These are phyloP conservation scores for Aspergillus pseudotamarii DNA, from an alignment of 2,329 filamentous ascomycete species.

Conservation along the genomic window DNA sequence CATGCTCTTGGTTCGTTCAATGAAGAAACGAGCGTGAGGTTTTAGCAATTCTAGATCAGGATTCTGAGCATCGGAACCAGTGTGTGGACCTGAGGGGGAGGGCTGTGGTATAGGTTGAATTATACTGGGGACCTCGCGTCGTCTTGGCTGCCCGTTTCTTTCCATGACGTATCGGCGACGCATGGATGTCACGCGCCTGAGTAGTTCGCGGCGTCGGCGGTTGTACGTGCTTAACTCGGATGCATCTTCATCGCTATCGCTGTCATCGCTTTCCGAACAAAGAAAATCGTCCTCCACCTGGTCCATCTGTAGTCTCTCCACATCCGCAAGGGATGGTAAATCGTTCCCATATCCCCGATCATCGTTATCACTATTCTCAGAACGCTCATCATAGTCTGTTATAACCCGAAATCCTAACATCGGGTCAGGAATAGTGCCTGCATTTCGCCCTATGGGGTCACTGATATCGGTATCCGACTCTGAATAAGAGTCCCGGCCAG, in stretches of 20 bases:
- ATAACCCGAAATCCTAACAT: conserved; percentile 38
- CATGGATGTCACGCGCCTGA: conserved; percentile 28
- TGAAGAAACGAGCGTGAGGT: conserved; percentile 81
- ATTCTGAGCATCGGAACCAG: conserved; percentile 9
- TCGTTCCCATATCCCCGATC: conserved; percentile 32
- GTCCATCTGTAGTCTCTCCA: conserved; percentile 28
- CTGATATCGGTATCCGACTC: conserved; percentile 28
- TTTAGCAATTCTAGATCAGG: conserved; percentile 55
- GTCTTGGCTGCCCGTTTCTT: conserved; percentile 22
- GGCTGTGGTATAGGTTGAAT: conserved; percentile 29
- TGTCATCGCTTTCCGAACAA: conserved; percentile 37
- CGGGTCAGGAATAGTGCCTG: conserved; percentile 18
- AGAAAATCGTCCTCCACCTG: conserved; percentile 35
- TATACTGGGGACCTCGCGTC: conserved; percentile 29
- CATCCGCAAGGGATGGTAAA: conserved; percentile 25
- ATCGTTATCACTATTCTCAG: conserved; percentile 40
- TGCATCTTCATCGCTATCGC: conserved; percentile 32
- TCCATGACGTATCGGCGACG: conserved; percentile 22
- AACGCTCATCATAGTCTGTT: conserved; percentile 42
- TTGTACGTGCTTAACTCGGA: conserved; percentile 24
- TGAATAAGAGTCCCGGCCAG: conserved; percentile 26
- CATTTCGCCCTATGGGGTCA: conserved; percentile 12
- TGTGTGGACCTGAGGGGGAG: conserved; percentile 11
- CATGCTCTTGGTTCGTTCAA: conserved; percentile 78
- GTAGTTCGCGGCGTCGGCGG: conserved; percentile 31